phyloP scores from a whole-genome alignment of 2,329 filamentous ascomycete genomes.

The Basipetospora chlamydospora region DNA sequence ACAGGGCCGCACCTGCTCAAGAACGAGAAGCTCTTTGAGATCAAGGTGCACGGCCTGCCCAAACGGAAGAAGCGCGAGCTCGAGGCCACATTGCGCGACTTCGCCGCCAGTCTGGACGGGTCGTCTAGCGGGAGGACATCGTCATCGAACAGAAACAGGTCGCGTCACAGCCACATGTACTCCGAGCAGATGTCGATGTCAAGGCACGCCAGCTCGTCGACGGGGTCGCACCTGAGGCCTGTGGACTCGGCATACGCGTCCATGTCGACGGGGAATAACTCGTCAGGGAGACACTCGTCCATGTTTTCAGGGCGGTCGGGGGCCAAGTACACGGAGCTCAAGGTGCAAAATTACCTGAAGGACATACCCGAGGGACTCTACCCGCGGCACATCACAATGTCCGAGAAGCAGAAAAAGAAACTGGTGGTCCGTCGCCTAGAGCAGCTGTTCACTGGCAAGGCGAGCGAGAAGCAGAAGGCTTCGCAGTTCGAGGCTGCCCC shows the following conservation, averaged over 20 bases:
- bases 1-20: conserved; percentile 50
- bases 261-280: conserved; percentile 39
- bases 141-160: conserved; percentile 24
- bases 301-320: conserved; percentile 20
- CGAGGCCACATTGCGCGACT: conserved; percentile 57
- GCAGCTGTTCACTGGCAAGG: conserved; percentile 66
- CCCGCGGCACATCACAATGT: conserved; percentile 46
- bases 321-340: conserved; percentile 35
- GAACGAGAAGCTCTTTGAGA: conserved; percentile 69
- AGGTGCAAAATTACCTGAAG: conserved; percentile 54
- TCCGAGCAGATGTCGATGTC: conserved; percentile 28
- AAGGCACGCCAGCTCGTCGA: conserved; percentile 37
- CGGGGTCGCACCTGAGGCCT: conserved; percentile 36
- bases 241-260: conserved; percentile 55
- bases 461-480: conserved; percentile 12
- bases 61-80: conserved; percentile 61
- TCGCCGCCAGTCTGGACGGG: conserved; percentile 47
- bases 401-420: conserved; percentile 62
- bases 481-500: conserved; percentile 9
- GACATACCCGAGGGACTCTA: conserved; percentile 59
- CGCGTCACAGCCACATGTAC: conserved; percentile 25
- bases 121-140: conserved; percentile 23
- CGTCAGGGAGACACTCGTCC: conserved; percentile 23
- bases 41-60: conserved; percentile 62
- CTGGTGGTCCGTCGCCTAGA: conserved; percentile 63